Evolutionary conservation across 2,329 filamentous ascomycete genomes (phyloP), one percentile per base, ranked within the genome.

Genomic region (Claviceps sp.): DNA sequence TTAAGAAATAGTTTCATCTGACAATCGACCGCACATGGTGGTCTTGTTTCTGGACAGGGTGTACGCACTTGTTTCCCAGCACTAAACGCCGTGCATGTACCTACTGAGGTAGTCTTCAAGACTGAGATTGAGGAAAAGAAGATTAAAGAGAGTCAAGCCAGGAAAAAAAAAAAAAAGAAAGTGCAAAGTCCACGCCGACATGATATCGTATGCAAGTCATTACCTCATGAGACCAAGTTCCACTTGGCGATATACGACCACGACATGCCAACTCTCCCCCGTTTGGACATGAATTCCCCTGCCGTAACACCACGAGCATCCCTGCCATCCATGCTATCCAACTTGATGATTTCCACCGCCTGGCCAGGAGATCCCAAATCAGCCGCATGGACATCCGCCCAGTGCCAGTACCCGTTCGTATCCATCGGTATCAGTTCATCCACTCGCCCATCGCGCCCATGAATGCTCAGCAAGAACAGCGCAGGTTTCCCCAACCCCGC

Each of bases 351-450:
- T 57, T 75, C 76, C 5, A 91, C 69, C 50, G 75, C 79, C 66
- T 89, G 80, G 0, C 87, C 87, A 0, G 82, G 78, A 0, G 72
- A 72, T 1, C 88, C 88, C 20, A 94, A 68, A 52, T 83, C 77
- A 36, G 71, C 66, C 1, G 80, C 75, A 26, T 76, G 71, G 4
- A 96, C 77, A 66, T 96, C 91, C 1, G 81, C 68, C 81, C 87
- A 95, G 79, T 85, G 94, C 68, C 83, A 82, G 61, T 78, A 85
- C 14, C 85, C 86, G 54, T 91, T 85, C n/a, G 79, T 85, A 48
- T 86, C 78, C 51, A 95, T 79, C 0, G 86, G 79, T 1, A 91
- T 68, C 51, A 79, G 75, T 44, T 89, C 80, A 9, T 84, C 77
- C 49, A 83, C 79, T 7, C 77, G 71, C 0, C 86, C 86, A 58